Evolutionary conservation across 768 basidiomycete species (phyloP).

Genomic region (Cytidiella melzeri): DNA sequence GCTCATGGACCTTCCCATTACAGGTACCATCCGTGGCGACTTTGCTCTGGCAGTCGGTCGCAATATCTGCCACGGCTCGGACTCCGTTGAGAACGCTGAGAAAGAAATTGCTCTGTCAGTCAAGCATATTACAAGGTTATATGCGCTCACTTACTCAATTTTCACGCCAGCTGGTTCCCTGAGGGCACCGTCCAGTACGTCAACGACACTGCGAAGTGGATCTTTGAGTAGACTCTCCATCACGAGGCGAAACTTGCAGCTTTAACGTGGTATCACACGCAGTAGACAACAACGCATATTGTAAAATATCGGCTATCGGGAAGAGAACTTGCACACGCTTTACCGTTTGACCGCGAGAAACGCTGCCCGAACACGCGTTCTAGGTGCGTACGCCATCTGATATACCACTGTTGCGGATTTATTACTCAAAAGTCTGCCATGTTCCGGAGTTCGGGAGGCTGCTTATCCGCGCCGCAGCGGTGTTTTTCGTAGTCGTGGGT

Average conservation of each 20-base stretch:
- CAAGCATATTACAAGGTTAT: too few relatives aligned
- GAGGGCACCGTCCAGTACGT: constrained; percentile 74
- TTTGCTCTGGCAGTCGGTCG: constrained; percentile 91
- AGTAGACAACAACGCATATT: constrained; percentile 7
- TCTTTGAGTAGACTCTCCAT: constrained; percentile 61
- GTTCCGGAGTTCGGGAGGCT: too few relatives aligned
- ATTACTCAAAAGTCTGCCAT: not conserved
- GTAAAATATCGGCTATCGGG: constrained; percentile 11
- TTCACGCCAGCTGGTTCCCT: constrained; percentile 75
- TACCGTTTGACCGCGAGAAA: not conserved
- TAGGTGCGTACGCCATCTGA: constrained; percentile 5
- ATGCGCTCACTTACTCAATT: not conserved
- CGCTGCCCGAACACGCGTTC: not conserved
- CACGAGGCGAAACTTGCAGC: not conserved
- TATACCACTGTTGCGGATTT: not conserved
- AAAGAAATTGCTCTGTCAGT: constrained; percentile 92
- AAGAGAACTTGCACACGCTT: constrained; percentile 1
- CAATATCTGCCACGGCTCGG: constrained; percentile 91
- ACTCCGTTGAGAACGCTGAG: constrained; percentile 82
- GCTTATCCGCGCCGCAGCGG: too few relatives aligned
- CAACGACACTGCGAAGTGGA: constrained; percentile 58
- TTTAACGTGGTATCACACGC: constrained; percentile 7
- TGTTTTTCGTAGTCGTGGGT: too few relatives aligned
- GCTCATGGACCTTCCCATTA: not conserved
- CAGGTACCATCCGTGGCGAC: constrained; percentile 95